phyloP scores from a whole-genome alignment of 495 filamentous ascomycete genomes.

The Penicillium robsamsonii region DNA sequence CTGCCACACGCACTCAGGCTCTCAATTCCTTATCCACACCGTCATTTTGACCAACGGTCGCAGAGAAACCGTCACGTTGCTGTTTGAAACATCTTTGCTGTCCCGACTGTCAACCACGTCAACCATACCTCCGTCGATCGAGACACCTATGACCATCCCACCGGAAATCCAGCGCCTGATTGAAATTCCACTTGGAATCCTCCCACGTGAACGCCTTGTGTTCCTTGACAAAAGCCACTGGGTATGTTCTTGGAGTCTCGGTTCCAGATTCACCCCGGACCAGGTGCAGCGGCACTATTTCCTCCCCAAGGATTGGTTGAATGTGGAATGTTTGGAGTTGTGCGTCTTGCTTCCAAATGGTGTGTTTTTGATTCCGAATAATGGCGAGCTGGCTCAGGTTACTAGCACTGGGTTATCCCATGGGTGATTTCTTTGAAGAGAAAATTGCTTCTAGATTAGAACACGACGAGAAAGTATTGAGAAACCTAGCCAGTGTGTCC shows the following conservation, averaged over 20 bases:
- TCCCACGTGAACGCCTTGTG: slow-evolving; percentile 2
- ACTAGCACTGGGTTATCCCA: background rate
- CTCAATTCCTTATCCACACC: background rate
- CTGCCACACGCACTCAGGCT: background rate
- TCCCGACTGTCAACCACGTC: background rate
- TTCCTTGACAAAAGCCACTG: slow-evolving; percentile 3
- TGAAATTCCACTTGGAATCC: background rate
- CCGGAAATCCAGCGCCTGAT: background rate
- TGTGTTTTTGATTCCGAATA: background rate
- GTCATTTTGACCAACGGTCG: background rate
- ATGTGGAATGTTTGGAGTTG: slow-evolving; percentile 1
- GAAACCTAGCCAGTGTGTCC: background rate
- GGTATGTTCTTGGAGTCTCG: slow-evolving; percentile 1
- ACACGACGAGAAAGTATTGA: background rate
- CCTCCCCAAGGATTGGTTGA: slow-evolving; percentile 4
- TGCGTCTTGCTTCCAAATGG: background rate
- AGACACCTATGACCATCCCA: background rate
- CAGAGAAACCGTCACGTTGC: background rate
- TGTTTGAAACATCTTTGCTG: background rate
- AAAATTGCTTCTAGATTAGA: no score
- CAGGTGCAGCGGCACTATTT: slow-evolving; percentile 1
- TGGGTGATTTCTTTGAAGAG: background rate
- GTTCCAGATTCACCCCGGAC: background rate
- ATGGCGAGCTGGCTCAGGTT: background rate
- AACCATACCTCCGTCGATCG: background rate